Base-by-base conservation (phyloP, 1,139 yeast genomes). In the Casaregolazyma lundiana region DNA sequence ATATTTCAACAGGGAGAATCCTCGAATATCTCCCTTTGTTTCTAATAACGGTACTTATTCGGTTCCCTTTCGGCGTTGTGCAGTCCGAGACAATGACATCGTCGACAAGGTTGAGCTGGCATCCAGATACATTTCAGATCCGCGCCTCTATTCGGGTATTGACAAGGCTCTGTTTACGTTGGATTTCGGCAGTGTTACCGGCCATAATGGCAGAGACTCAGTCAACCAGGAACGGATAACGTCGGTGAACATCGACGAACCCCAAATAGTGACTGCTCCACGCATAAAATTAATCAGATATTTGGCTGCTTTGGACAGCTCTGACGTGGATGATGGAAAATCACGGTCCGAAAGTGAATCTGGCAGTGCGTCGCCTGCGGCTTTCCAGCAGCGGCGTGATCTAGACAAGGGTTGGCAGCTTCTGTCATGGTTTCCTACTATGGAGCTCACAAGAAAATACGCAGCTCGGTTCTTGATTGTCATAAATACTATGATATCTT, bases 401-500 rank as follows among this genome's bases (percentile, higher is more conserved):
- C 38, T 19, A 13, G 22, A 26, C 26, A 6, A 17, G 11, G 39
- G 47, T 30, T 36, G 45, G 40, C 20, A 29, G 11, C 20, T 42
- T 4, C 15, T 42, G 9, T 47, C 47, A 15, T 51, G 47, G 24
- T 45, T 54, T 26, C 60, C 60, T 17, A 51, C 53, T 1, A 32
- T 47, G 6, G 47, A 44, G 35, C 38, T 54, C 2, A 47, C 52
- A 16, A 49, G 47, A 20, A 44, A 40, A 13, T 38, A 55, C 26
- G 35, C 49, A 4, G 48, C 48, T 18, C 42, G 50, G 16, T 56
- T 50, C 43, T 24, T 52, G 13, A 26, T 38, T 8, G 38, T 51
- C 6, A 48, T 51, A 9, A 53, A 55, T 41, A 41, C 46, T n/a
- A 32, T 54, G n/a, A 49, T 50, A 41, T 48, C 46, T 26, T 49